Conservation (phyloP, 2,329 filamentous ascomycete species). For the Diaporthe amygdali region DNA sequence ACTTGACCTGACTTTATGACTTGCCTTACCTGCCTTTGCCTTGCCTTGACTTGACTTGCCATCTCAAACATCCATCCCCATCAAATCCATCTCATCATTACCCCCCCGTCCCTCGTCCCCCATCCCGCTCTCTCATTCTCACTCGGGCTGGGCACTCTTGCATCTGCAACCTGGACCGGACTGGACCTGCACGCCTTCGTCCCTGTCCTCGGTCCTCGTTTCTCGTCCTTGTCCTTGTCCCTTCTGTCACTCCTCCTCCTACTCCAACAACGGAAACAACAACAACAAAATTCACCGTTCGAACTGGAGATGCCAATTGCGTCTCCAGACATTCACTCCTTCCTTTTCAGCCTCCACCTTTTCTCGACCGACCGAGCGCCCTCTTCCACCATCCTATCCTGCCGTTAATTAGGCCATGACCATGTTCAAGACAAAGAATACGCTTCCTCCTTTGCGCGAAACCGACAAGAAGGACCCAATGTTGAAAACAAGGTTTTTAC, state of each 20-base stretch:
- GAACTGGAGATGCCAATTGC: conserved; percentile 20
- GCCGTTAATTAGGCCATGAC: not conserved
- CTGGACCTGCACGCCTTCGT: not conserved
- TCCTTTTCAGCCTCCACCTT: not conserved
- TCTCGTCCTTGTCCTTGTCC: not conserved
- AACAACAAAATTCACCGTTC: not conserved
- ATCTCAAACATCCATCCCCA: conserved; percentile 12
- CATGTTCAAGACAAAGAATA: conserved; percentile 35
- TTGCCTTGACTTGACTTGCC: not conserved
- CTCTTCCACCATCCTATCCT: not conserved
- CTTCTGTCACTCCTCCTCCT: not conserved
- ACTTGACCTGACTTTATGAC: not conserved
- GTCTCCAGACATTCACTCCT: conserved; percentile 3
- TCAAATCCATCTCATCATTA: not conserved
- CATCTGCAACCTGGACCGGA: not conserved
- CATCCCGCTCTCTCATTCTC: not conserved
- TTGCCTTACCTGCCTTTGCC: not conserved
- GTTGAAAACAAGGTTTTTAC: conserved; percentile 34
- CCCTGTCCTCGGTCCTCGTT: not conserved
- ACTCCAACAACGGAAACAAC: not conserved
- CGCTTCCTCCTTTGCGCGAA: conserved; percentile 34
- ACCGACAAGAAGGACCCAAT: conserved; percentile 31
- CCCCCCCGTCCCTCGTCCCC: not conserved
- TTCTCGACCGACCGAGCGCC: not conserved
- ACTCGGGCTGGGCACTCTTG: conserved; percentile 8